phyloP scores from a whole-genome alignment of 1,139 yeast species.

The Candida neerlandica region DNA sequence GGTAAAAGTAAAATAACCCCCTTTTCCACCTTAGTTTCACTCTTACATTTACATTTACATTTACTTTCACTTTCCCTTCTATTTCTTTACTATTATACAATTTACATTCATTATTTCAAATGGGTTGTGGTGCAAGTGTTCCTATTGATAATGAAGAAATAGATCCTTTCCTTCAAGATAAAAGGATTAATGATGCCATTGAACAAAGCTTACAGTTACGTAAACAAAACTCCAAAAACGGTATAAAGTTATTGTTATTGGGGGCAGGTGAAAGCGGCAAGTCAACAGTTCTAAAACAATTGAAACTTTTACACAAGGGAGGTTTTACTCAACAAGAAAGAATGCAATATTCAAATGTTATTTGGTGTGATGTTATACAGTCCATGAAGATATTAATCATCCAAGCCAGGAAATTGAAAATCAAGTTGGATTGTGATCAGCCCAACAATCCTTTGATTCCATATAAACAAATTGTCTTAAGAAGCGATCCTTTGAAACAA shows the following conservation, averaged over 20 bases:
- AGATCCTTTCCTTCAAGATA: constrained; percentile 54
- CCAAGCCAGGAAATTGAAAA: constrained; percentile 66
- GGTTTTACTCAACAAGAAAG: constrained; percentile 85
- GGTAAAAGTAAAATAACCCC: too few relatives aligned
- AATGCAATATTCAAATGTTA: constrained; percentile 80
- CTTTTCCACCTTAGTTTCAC: background rate
- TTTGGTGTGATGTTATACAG: constrained; percentile 92
- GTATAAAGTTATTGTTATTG: constrained; percentile 66
- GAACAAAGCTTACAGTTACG: constrained; percentile 64
- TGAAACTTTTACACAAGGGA: constrained; percentile 81
- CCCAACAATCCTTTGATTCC: constrained; percentile 45
- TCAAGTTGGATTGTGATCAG: constrained; percentile 63
- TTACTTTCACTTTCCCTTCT: background rate
- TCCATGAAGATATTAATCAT: constrained; percentile 81
- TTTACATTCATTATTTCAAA: background rate
- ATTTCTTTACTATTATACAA: background rate
- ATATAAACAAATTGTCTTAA: constrained; percentile 52
- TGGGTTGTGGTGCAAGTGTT: constrained; percentile 73
- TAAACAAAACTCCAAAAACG: constrained; percentile 49
- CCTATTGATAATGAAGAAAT: constrained; percentile 45
- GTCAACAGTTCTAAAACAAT: constrained; percentile 92
- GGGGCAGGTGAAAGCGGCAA: constrained; percentile 99
- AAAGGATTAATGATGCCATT: constrained; percentile 62
- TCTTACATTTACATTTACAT: background rate
- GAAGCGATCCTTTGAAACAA: constrained; percentile 60